Evolutionary conservation across 73 alveolate species (phyloP).

Genomic region (Paramecium pentaurelia): DNA sequence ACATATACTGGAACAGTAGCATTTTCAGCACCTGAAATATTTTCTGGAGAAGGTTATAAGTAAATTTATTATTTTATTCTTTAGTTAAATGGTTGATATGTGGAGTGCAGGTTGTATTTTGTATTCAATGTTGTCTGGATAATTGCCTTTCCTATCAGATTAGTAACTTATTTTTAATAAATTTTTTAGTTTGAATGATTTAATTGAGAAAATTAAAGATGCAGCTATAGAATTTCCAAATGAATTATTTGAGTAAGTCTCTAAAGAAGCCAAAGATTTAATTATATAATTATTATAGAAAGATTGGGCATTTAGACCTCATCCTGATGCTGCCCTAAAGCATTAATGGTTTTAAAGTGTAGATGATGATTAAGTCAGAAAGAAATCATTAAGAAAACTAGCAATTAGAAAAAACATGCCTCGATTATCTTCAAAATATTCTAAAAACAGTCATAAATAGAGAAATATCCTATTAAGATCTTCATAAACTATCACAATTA

Average conservation of each 20-base stretch:
- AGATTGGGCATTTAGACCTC: background rate
- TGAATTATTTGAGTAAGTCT: background rate
- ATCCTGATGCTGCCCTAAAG: background rate
- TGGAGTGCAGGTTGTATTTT: conserved; percentile 59
- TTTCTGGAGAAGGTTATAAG: conserved; percentile 46
- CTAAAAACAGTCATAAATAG: background rate
- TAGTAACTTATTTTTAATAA: background rate
- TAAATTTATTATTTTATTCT: background rate
- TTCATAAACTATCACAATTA: background rate
- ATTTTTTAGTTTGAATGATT: background rate
- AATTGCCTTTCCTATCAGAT: conserved; percentile 46
- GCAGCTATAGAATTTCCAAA: background rate
- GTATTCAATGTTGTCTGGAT: conserved; percentile 48
- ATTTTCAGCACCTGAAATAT: conserved; percentile 55
- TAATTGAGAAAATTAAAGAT: conserved; percentile 11
- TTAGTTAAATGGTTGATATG: conserved; percentile 52
- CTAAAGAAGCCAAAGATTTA: background rate
- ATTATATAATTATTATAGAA: background rate
- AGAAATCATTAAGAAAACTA: background rate
- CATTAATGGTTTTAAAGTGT: background rate
- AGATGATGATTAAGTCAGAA: background rate
- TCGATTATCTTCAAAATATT: background rate
- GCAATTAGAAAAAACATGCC: background rate
- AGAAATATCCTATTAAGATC: background rate
- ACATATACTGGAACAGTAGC: conserved; percentile 58